Base-by-base conservation (phyloP, 805 yeast species). In the Candida silvatica region DNA sequence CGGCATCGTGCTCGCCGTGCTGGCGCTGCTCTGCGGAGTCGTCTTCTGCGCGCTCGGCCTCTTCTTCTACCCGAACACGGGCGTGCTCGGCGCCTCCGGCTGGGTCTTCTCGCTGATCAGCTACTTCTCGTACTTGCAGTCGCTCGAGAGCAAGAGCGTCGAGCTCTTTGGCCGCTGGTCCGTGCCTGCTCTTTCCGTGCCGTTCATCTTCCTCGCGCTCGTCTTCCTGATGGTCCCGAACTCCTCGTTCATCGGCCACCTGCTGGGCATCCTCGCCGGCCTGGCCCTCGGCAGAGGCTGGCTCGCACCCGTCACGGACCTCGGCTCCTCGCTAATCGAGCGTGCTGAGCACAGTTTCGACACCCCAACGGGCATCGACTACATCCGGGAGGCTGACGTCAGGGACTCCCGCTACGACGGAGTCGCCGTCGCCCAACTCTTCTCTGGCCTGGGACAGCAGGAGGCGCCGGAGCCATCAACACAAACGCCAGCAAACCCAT, bases 191-290 rank as follows among this genome's bases (percentile, higher is more conserved):
- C 49, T 73, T 37, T 56, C 62, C 35, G 43, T 70, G 2, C 94
- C 95, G 12, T 61, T 80, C 27, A 45, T 70, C 17, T 44, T 70
- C 16, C 59, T 83, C 43, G 42, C 76, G 2, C 15, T 73, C 6
- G 56, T 71, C 30, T 64, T 74, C 2, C 37, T 81, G 5, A 29
- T 80, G 19, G 52, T 78, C 28, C 88, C 94, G 1, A 68, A 72
- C 6, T 70, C 85, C 4, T 76, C 86, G 38, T 75, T 83, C 44
- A 61, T 80, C 45, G 92, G 94, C 22, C 94, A 85, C 53, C 60
- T 74, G 37, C 67, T 80, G 27, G 90, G 83, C 4, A 58, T 82
- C 28, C 40, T 67, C 3, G 65, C 78, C 9, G 96, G 96, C 7
- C 80, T 69, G 52, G 66, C 72, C 5, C 62, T 80, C 47, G 77